phyloP scores from a whole-genome alignment of 306 rosid genomes.

The Rubus idaeus region DNA sequence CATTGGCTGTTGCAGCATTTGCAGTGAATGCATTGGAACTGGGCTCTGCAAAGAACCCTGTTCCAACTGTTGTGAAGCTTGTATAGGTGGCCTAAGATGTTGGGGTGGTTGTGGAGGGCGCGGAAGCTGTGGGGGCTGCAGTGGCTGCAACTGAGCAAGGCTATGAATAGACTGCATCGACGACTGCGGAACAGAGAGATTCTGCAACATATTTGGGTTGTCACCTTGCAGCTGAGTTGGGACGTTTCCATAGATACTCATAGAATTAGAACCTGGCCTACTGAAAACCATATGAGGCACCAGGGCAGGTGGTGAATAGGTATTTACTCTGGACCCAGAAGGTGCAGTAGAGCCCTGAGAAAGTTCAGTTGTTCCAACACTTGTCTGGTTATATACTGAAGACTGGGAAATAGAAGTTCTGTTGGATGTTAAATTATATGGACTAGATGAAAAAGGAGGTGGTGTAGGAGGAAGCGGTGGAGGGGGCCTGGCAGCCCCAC shows the following conservation, averaged over 20 bases:
- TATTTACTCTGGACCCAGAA: constrained; percentile 57
- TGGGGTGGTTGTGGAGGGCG: constrained; percentile 97
- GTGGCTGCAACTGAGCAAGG: constrained; percentile 81
- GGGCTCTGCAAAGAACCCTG: constrained; percentile 60
- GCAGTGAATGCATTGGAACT: constrained; percentile 57
- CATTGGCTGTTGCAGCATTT: constrained; percentile 76
- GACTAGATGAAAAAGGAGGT: constrained; percentile 77
- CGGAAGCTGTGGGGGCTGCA: constrained; percentile 97
- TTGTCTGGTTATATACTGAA: constrained; percentile 54
- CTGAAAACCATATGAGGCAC: constrained; percentile 52
- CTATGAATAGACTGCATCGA: constrained; percentile 71
- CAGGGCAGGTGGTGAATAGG: constrained; percentile 53
- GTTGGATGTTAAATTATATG: constrained; percentile 55
- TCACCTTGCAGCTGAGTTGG: constrained; percentile 74
- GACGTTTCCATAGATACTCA: constrained; percentile 49
- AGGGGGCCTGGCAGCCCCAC: constrained; percentile 71
- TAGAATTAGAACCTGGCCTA: constrained; percentile 66
- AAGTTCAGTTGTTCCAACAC: constrained; percentile 47
- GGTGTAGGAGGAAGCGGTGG: constrained; percentile 99
- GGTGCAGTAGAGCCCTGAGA: constrained; percentile 50
- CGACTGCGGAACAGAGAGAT: constrained; percentile 49
- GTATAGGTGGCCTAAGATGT: constrained; percentile 82
- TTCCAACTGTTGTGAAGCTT: constrained; percentile 73
- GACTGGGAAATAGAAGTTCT: constrained; percentile 62
- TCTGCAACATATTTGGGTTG: constrained; percentile 60